A percentile compares a stretch with the other conserved stretches of the same genome.
Conservation (phyloP, 225 moss, liverwort and hornwort genomes). For the Takakia lepidozioides region DNA sequence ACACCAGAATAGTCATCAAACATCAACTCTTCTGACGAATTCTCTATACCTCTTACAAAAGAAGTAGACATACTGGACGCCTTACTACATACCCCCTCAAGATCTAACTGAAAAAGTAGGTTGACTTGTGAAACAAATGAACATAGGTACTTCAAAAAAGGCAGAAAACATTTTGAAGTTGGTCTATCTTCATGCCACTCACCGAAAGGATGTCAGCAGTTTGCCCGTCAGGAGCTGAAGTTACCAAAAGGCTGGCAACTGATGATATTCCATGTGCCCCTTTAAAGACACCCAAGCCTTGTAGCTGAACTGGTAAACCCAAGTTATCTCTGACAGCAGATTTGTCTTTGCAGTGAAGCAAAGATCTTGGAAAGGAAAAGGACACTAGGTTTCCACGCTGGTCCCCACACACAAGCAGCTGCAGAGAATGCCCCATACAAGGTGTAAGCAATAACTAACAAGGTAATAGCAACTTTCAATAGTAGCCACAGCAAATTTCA, state of each 20-base stretch:
- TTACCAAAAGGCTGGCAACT: constrained; percentile 56
- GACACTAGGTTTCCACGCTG: constrained; percentile 68
- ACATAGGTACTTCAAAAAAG: not conserved
- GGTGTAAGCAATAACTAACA: too few species aligned
- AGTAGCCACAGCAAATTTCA: too few species aligned
- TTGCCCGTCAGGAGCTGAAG: constrained; percentile 17
- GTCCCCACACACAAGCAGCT: constrained; percentile 91
- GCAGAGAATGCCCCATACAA: too few species aligned
- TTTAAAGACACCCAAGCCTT: constrained; percentile 53
- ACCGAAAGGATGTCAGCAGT: constrained; percentile 58
- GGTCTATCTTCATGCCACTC: constrained; percentile 10
- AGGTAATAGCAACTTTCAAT: too few species aligned
- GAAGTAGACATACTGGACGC: too few species aligned
- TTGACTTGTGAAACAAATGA: too few species aligned
- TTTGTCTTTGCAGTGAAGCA: constrained; percentile 14
- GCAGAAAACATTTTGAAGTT: not conserved
- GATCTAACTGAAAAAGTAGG: too few species aligned
- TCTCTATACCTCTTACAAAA: too few species aligned
- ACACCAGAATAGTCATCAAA: too few species aligned
- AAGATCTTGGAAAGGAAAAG: constrained; percentile 45
- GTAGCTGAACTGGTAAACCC: constrained; percentile 26
- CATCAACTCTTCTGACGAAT: too few species aligned
- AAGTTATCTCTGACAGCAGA: constrained; percentile 7
- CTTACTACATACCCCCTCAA: too few species aligned
- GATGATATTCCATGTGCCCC: constrained; percentile 98